Conservation (phyloP, 106 monocot genomes). For the Xerophyta viscosa region DNA sequence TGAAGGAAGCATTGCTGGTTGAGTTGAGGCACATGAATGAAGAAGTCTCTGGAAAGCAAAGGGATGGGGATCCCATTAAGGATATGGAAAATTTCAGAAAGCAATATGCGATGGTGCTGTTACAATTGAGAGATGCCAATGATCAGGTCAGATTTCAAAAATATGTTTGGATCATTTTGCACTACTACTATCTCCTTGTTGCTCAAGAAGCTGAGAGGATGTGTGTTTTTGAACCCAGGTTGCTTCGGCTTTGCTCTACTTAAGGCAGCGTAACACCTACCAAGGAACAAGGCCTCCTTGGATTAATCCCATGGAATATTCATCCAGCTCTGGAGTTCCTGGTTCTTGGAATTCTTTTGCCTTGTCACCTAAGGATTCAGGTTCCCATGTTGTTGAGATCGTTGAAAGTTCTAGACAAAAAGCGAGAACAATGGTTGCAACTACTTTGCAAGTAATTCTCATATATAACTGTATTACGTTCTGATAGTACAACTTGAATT, state of each 20-base stretch:
- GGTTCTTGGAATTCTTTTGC: constrained; percentile 32
- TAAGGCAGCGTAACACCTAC: constrained; percentile 86
- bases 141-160: constrained; percentile 41
- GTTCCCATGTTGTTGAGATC: constrained; percentile 62
- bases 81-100: too few species aligned
- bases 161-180: not conserved
- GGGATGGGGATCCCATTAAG: constrained; percentile 44
- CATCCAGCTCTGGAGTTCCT: constrained; percentile 26
- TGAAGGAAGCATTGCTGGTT: constrained; percentile 78
- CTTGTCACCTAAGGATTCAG: constrained; percentile 40
- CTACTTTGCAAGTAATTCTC: constrained; percentile 72
- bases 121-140: constrained; percentile 83
- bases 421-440: constrained; percentile 78
- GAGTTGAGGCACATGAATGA: constrained; percentile 93
- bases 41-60: constrained; percentile 69
- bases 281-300: constrained; percentile 39
- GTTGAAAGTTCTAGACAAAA: constrained; percentile 59
- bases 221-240: constrained; percentile 39
- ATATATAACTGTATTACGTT: too few species aligned
- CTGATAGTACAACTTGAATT: too few species aligned
- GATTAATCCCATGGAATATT: constrained; percentile 33
- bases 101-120: constrained; percentile 88
- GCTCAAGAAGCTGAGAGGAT: too few species aligned
- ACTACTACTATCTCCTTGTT: not conserved
- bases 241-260: constrained; percentile 57